Evolutionary conservation across 345 rosid species (phyloP).

Genomic region (Populus ilicifolia): DNA sequence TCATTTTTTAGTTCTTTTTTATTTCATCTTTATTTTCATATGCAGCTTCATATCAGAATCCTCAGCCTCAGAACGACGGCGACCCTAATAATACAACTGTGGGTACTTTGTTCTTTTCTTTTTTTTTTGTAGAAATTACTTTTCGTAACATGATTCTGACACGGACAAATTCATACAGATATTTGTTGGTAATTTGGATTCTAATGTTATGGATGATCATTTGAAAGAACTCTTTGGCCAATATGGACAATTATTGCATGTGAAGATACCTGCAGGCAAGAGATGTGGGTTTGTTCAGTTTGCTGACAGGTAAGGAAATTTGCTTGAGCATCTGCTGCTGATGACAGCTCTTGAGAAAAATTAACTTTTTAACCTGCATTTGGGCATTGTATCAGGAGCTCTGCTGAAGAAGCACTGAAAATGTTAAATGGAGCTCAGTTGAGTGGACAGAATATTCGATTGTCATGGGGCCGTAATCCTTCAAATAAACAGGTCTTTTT

Average conservation of each 20-base stretch:
- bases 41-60: slow-evolving; percentile 81
- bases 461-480: slow-evolving; percentile 96
- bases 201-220: slow-evolving; percentile 63
- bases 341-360: neutral
- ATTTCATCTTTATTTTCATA: slow-evolving; percentile 18
- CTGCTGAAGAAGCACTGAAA: slow-evolving; percentile 80
- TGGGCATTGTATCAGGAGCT: slow-evolving; percentile 46
- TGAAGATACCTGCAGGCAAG: slow-evolving; percentile 76
- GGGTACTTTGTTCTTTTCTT: slow-evolving; percentile 32
- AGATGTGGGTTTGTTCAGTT: slow-evolving; percentile 92
- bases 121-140: neutral
- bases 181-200: slow-evolving; percentile 87
- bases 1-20: neutral
- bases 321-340: neutral
- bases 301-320: slow-evolving; percentile 55
- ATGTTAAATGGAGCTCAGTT: slow-evolving; percentile 58
- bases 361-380: neutral
- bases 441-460: slow-evolving; percentile 79
- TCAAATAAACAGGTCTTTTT: slow-evolving; percentile 65
- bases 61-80: slow-evolving; percentile 54
- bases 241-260: slow-evolving; percentile 77
- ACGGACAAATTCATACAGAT: slow-evolving; percentile 39
- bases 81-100: slow-evolving; percentile 94
- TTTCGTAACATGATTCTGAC: neutral
- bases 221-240: slow-evolving; percentile 69